Evolutionary conservation across 176 grass and related monocot species (phyloP).

Genomic region (Triticum timopheevii): DNA sequence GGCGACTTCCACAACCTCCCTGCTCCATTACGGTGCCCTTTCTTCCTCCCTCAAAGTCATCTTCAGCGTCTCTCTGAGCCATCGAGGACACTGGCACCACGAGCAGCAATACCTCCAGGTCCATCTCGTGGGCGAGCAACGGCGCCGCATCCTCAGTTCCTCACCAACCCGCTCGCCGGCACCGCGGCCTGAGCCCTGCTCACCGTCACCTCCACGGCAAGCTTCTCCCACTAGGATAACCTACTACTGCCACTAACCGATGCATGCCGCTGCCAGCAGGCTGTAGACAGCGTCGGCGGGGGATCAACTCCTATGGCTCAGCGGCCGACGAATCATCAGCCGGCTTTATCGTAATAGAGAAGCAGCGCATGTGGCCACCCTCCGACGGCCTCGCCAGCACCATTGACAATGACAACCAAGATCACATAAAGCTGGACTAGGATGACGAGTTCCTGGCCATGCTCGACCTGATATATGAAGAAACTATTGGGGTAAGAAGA

Average conservation of each 20-base stretch:
- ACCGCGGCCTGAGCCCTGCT: conserved; percentile 4
- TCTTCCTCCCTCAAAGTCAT: background rate
- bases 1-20: too few species aligned
- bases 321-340: conserved; percentile 25
- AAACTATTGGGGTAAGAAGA: too few species aligned
- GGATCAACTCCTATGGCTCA: background rate
- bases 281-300: too few species aligned
- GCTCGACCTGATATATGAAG: too few species aligned
- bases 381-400: too few species aligned
- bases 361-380: background rate
- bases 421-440: too few species aligned
- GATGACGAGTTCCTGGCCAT: too few species aligned
- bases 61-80: background rate
- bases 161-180: conserved; percentile 46
- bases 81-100: background rate
- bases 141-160: conserved; percentile 24
- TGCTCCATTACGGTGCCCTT: too few species aligned
- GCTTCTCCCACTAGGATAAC: background rate
- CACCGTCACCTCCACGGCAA: conserved; percentile 50
- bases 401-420: too few species aligned
- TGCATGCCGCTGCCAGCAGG: background rate
- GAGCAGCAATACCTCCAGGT: background rate
- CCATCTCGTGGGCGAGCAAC: background rate
- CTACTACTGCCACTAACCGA: too few species aligned
- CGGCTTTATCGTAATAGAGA: conserved; percentile 71